Evolutionary conservation across 1,284 basidiomycete genomes (phyloP).

Genomic region (Rhizoctonia solani): DNA sequence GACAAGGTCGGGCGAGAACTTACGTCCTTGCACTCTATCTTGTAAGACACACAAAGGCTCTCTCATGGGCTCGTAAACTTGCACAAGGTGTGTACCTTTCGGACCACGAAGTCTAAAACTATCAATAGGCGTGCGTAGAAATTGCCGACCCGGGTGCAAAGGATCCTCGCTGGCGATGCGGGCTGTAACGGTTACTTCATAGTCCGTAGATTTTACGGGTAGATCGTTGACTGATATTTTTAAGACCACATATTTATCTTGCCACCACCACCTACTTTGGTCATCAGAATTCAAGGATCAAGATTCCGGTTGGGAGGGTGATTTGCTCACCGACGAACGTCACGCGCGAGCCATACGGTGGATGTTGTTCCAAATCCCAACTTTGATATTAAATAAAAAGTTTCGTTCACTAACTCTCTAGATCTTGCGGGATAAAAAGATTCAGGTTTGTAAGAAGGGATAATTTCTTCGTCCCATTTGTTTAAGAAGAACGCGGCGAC

Average conservation of each 20-base stretch:
- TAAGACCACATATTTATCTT: not conserved
- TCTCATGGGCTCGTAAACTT: not conserved
- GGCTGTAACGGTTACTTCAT: not conserved
- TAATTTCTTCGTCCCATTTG: not conserved
- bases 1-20: not conserved
- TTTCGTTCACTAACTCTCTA: not conserved
- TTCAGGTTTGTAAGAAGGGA: not conserved
- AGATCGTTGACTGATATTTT: not conserved
- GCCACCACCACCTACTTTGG: not conserved
- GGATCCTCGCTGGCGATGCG: not conserved
- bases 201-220: not conserved
- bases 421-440: not conserved
- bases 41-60: not conserved
- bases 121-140: not conserved
- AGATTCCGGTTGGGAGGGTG: not conserved
- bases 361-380: not conserved
- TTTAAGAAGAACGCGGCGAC: too few relatives aligned
- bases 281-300: not conserved
- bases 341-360: not conserved
- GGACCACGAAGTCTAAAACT: not conserved
- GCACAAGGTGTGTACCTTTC: not conserved
- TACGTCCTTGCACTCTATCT: not conserved
- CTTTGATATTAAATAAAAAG: not conserved
- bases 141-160: not conserved
- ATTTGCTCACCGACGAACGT: not conserved